These are phyloP conservation scores for Populus pruinosa DNA, from an alignment of 345 rosid species.

Conservation along the genomic window DNA sequence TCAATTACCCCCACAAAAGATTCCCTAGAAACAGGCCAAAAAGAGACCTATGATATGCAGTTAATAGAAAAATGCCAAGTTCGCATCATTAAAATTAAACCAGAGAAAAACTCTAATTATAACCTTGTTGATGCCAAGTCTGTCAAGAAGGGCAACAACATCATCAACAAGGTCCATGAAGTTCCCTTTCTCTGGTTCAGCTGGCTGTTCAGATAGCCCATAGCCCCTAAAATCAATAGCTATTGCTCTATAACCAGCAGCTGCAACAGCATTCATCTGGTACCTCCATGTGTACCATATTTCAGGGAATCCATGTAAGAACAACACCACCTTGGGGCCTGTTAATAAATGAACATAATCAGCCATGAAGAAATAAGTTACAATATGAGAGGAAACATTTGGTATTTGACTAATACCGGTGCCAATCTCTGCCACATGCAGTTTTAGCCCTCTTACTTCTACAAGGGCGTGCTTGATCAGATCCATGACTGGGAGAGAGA, in stretches of 20 bases:
- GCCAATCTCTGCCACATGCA: constrained; percentile 50
- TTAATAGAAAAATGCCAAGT: too few relatives aligned
- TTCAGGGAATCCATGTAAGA: constrained; percentile 45
- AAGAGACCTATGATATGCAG: too few relatives aligned
- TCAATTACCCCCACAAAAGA: too few relatives aligned
- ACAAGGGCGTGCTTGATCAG: constrained; percentile 40
- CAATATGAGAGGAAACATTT: too few relatives aligned
- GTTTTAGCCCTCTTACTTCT: constrained; percentile 37
- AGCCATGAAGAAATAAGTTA: background rate
- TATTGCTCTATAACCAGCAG: constrained; percentile 34
- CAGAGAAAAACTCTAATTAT: background rate
- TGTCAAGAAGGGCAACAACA: constrained; percentile 34
- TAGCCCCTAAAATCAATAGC: constrained; percentile 44
- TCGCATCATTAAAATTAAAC: too few relatives aligned
- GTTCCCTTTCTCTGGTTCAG: constrained; percentile 37
- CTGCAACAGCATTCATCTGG: constrained; percentile 37
- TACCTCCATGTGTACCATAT: constrained; percentile 48
- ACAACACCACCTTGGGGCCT: constrained; percentile 28
- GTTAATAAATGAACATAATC: background rate
- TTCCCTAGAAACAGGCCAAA: too few relatives aligned
- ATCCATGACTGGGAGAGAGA: constrained; percentile 30
- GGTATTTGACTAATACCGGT: constrained; percentile 20
- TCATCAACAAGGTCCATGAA: constrained; percentile 35
- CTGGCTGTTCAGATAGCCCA: constrained; percentile 39
- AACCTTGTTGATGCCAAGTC: constrained; percentile 30